Base-by-base conservation (phyloP, 768 basidiomycete genomes). In the Kwoniella sp. region DNA sequence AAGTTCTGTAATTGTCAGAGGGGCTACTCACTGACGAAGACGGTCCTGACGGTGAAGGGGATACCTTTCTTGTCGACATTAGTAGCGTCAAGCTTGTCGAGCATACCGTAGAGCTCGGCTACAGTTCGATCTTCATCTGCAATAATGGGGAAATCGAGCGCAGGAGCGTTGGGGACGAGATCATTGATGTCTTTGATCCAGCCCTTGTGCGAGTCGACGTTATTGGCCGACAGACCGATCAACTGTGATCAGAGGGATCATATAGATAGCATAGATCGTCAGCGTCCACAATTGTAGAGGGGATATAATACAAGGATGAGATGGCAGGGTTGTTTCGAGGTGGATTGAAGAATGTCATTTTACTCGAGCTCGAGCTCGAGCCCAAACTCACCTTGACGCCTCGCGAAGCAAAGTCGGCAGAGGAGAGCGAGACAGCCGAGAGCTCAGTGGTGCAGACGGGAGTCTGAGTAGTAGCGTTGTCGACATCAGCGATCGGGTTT, bases 41-140 rank as follows among this genome's bases (percentile, higher is more conserved):
- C 96, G 8, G 92, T 96, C 64, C 96, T 89, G 81, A 99, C 92
- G 52, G 96, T 99, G 84, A 97, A 92, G 22, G 96, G 96, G 48
- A 97, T 85, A 51, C 76, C 80, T 68, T 80, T 80, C 59, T 78
- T 78, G 68, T 83, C 82, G 61, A 82, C 79, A 71, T 83, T 99
- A 58, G 92, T 94, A 47, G 88, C 85, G 81, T 99, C 96, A 81
- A 93, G 91, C 77, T 90, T 85, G 80, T 98, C 96, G 61, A 98
- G 85, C 95, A 97, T 97, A 78, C 96, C 94, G 77, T 96, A 95
- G 60, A 91, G 82, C 13, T 73, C 73, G 10, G 92, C 89, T 51
- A 97, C 85, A 76, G 85, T 88, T 80, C 95, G 85, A 77, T 93
- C 89, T 24, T 85, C 84, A 79, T 99, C 96, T 53, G 92, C 96